Conservation (phyloP, 345 rosid genomes). For the Kernera saxatilis region DNA sequence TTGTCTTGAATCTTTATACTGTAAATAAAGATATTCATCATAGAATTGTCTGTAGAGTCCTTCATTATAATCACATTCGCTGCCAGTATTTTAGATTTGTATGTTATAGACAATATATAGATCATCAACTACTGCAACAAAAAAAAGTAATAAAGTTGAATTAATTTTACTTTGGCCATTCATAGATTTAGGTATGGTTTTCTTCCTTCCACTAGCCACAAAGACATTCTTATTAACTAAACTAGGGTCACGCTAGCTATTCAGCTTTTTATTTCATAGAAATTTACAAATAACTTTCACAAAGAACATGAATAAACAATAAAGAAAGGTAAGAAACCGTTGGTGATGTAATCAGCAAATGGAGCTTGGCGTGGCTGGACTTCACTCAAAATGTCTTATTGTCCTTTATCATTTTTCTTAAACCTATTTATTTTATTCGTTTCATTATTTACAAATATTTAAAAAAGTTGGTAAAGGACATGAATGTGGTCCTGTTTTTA, state of each 20-base stretch:
- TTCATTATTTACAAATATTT: background rate
- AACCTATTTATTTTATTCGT: background rate
- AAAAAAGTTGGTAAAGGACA: background rate
- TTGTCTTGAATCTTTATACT: too few species aligned
- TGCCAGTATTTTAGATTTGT: too few species aligned
- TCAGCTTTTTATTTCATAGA: background rate
- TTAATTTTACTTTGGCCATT: background rate
- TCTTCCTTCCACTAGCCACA: background rate
- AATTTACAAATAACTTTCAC: background rate
- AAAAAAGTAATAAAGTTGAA: background rate
- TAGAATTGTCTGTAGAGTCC: too few species aligned
- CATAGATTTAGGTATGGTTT: background rate
- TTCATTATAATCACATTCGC: too few species aligned
- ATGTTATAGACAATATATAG: background rate
- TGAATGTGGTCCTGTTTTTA: constrained; percentile 3
- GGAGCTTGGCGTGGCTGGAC: constrained; percentile 17
- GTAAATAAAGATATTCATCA: too few species aligned
- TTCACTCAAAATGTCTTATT: constrained; percentile 6
- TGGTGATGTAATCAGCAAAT: constrained; percentile 7
- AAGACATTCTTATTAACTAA: background rate
- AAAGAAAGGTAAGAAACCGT: constrained; percentile 3
- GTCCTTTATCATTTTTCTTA: background rate
- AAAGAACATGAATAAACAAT: background rate
- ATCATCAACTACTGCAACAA: background rate
- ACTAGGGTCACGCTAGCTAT: background rate